phyloP scores from a whole-genome alignment of 176 grass and related monocot species.

The Neostapfia colusana region DNA sequence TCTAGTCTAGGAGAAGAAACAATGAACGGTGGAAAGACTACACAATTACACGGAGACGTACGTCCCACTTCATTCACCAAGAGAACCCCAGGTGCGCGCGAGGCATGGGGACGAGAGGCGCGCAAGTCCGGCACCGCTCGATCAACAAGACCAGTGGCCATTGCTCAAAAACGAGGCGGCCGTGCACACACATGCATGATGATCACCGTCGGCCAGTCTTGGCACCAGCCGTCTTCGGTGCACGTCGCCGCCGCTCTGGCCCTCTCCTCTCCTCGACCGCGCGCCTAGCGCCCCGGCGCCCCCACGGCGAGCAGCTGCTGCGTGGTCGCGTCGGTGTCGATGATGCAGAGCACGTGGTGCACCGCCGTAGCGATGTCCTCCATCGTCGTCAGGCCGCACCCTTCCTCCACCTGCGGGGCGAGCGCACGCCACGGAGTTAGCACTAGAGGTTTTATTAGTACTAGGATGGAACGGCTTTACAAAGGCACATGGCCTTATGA shows the following conservation, averaged over 20 bases:
- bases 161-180: neutral
- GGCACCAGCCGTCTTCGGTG: neutral
- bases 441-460: too few species aligned
- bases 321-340: slow-evolving; percentile 50
- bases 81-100: neutral
- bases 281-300: neutral
- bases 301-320: slow-evolving; percentile 12
- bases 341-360: slow-evolving; percentile 68
- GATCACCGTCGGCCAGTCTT: neutral
- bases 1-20: too few species aligned
- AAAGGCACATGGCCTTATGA: neutral
- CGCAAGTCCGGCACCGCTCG: neutral
- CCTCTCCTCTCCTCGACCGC: neutral
- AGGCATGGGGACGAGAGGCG: neutral
- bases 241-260: neutral
- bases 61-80: neutral
- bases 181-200: neutral
- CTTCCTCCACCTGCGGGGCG: slow-evolving; percentile 73
- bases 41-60: slow-evolving; percentile 10
- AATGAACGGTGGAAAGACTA: neutral
- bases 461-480: neutral
- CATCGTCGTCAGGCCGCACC: slow-evolving; percentile 60
- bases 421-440: neutral
- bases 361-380: slow-evolving; percentile 85
- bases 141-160: neutral